phyloP scores from a whole-genome alignment of 1,284 basidiomycete species.

The Heliocybe sulcata region DNA sequence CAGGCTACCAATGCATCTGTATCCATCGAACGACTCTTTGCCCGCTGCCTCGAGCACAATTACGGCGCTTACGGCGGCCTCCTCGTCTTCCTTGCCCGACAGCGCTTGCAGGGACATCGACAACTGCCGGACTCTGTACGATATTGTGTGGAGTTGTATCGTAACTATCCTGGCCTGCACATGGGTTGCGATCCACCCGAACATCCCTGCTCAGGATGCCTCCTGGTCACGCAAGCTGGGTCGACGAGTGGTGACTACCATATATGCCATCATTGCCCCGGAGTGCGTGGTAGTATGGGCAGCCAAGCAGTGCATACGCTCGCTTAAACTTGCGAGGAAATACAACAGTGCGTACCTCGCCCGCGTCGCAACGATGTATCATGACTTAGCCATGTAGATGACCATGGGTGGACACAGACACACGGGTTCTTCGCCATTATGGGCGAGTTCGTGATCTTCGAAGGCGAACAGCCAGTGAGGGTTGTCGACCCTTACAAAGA shows the following conservation, averaged over 20 bases:
- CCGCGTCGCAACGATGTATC: too few species aligned
- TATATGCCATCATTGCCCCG: conserved; percentile 14
- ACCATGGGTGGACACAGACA: conserved; percentile 14
- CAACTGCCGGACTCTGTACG: neutral
- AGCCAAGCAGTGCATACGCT: conserved; percentile 16
- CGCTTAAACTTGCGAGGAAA: conserved; percentile 7
- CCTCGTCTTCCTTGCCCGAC: neutral
- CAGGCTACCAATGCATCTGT: too few species aligned
- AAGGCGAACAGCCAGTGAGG: too few species aligned
- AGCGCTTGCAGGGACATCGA: neutral
- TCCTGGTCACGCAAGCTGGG: neutral
- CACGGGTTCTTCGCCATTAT: conserved; percentile 20
- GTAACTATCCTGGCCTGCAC: conserved; percentile 20
- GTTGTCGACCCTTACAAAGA: too few species aligned
- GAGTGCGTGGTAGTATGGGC: conserved; percentile 18
- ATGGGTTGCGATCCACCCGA: conserved; percentile 27
- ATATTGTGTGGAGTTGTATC: neutral
- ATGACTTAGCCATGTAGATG: too few species aligned
- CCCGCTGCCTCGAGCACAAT: too few species aligned
- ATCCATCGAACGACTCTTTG: too few species aligned
- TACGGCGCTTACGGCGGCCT: too few species aligned
- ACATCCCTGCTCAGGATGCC: conserved; percentile 17
- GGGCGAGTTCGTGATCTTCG: conserved; percentile 20
- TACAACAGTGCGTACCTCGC: neutral
- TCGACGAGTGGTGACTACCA: conserved; percentile 13